These are phyloP conservation scores for Ceratocystis huliohia DNA, from an alignment of 2,329 filamentous ascomycete genomes.

Conservation along the genomic window DNA sequence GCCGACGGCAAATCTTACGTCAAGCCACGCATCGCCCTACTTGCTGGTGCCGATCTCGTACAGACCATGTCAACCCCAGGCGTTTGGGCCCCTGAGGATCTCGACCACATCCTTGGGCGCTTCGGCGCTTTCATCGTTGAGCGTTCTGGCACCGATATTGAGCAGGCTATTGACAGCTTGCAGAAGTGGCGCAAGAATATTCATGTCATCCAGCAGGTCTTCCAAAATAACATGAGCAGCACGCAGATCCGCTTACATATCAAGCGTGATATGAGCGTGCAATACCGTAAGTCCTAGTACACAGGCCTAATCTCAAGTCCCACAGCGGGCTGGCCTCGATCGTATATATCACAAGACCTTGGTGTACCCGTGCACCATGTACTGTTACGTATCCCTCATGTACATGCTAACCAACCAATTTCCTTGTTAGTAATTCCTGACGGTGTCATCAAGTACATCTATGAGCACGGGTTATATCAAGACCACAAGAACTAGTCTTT, in stretches of 20 bases:
- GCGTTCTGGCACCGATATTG: slow-evolving; percentile 74
- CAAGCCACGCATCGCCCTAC: slow-evolving; percentile 59
- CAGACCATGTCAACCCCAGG: slow-evolving; percentile 60
- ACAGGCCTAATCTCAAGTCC: background rate
- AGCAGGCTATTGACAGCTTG: slow-evolving; percentile 71
- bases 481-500: slow-evolving; percentile 17
- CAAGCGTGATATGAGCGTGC: slow-evolving; percentile 67
- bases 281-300: slow-evolving; percentile 38
- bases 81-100: slow-evolving; percentile 72
- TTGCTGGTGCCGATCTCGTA: slow-evolving; percentile 67
- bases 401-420: background rate
- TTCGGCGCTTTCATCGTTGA: slow-evolving; percentile 82
- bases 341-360: background rate
- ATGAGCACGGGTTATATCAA: slow-evolving; percentile 51
- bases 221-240: slow-evolving; percentile 78
- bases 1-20: slow-evolving; percentile 50
- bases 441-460: slow-evolving; percentile 62
- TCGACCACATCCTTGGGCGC: slow-evolving; percentile 74
- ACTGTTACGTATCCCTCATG: background rate
- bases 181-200: slow-evolving; percentile 77
- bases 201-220: slow-evolving; percentile 66
- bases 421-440: slow-evolving; percentile 40
- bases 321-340: background rate
- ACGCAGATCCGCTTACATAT: slow-evolving; percentile 72
- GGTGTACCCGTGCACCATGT: background rate